Evolutionary conservation across 805 yeast species (phyloP), one percentile per base, ranked within the genome.

Genomic region (Soucietia sequanensis): DNA sequence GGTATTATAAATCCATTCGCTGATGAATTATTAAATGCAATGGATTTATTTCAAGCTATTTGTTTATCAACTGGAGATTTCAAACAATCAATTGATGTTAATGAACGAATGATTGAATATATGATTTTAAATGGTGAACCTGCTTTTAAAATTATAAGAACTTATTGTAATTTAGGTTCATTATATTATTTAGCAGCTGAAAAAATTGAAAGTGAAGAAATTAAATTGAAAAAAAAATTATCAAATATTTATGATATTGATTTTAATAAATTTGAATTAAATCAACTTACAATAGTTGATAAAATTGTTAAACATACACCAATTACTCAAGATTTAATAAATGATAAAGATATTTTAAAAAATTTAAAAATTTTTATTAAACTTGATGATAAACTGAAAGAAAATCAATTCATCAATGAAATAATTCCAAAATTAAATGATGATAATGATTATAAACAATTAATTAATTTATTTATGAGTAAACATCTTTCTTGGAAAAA

Each of bases 1-100:
- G n/a, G n/a, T n/a, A 7, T 21, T 2, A 83, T 86, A 85, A 80
- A 76, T 35, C 84, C 82, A 3, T 89, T 85, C 54, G 67, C 80
- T 23, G 86, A 83, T 38, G 96, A 88, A 48, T 74, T 84, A 42
- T 81, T 89, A 55, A 78, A 80, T 36, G 82, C 87, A 2, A 70
- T 91, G 58, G 95, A 89, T 47, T 51, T 86, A 37, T 76, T 81
- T 44, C 79, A 85, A 3, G 88, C 93, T 2, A 65, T 80, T 25
- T 81, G 84, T 41, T 59, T 87, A 36, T 72, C 83, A 1, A 68
- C 78, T 11, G 87, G 87, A n/a, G 88, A 84, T 52, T 62, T 79
- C 33, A 62, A 74, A 13, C 61, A 75, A 30, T 88, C 90, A 2
- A 61, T 80, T 13, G 65, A 75, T 33, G 70, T 83, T 30, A 81